phyloP scores from a whole-genome alignment of 768 basidiomycete species.

The Mycena vulgaris region DNA sequence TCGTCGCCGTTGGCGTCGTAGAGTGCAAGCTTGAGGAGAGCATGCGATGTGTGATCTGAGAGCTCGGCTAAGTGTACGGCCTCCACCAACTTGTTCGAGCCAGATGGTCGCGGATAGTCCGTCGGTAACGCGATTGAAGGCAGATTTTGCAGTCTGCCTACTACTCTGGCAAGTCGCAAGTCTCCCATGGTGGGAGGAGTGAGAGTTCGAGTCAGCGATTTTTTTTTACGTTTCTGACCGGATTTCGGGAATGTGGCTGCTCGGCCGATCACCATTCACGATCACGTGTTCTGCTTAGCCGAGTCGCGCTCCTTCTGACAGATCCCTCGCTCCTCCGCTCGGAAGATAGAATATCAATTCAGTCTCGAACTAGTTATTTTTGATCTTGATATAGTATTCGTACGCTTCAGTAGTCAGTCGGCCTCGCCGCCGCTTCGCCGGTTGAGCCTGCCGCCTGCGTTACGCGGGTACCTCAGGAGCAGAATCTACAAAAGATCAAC shows the following conservation, averaged over 20 bases:
- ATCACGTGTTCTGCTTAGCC: constrained; percentile 23
- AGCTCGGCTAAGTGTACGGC: constrained; percentile 83
- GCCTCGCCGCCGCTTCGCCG: too few relatives aligned
- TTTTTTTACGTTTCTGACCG: constrained; percentile 12
- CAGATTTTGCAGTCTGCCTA: constrained; percentile 80
- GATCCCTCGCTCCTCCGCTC: too few relatives aligned
- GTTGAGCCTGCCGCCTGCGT: too few relatives aligned
- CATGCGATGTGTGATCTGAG: constrained; percentile 80
- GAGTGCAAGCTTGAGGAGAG: constrained; percentile 86
- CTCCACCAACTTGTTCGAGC: constrained; percentile 85
- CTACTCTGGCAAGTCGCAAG: constrained; percentile 68
- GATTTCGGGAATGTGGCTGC: background rate
- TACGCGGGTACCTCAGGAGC: too few relatives aligned
- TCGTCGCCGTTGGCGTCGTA: constrained; percentile 70
- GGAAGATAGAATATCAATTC: too few relatives aligned
- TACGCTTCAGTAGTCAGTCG: too few relatives aligned
- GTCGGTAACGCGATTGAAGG: constrained; percentile 95
- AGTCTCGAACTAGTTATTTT: too few relatives aligned
- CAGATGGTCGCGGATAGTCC: constrained; percentile 91
- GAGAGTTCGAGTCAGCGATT: constrained; percentile 23
- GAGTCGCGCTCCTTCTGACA: too few relatives aligned
- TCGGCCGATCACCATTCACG: constrained; percentile 22
- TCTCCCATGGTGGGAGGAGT: constrained; percentile 51
- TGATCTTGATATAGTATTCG: too few relatives aligned
- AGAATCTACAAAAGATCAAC: too few relatives aligned